Conservation (phyloP, 768 basidiomycete species). For the Rhodotorula babjevae region DNA sequence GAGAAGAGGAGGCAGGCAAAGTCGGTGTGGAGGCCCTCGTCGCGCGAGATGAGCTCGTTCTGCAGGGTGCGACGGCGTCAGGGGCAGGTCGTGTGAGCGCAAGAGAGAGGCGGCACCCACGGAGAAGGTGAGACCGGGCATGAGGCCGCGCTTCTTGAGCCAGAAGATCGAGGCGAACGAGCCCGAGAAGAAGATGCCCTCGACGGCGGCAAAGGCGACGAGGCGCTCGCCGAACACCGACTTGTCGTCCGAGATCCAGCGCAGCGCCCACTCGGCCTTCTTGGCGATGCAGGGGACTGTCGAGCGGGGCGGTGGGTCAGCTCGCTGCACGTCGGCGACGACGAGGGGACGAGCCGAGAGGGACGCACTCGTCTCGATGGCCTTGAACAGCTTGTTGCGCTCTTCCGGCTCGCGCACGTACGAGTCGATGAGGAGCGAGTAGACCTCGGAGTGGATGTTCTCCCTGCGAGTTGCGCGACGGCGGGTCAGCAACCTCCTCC, state of each 20-base stretch:
- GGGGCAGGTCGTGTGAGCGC: neutral
- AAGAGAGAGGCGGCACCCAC: slow-evolving; percentile 57
- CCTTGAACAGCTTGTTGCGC: slow-evolving; percentile 79
- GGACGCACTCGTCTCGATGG: slow-evolving; percentile 66
- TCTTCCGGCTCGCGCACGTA: slow-evolving; percentile 76
- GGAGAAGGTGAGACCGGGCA: slow-evolving; percentile 91
- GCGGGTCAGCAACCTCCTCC: neutral
- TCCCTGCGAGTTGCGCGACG: slow-evolving; percentile 50
- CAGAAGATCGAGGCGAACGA: slow-evolving; percentile 91
- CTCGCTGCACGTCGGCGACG: no score
- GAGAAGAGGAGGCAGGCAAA: slow-evolving; percentile 84
- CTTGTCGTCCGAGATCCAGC: slow-evolving; percentile 74
- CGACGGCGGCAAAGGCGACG: slow-evolving; percentile 90
- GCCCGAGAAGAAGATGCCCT: slow-evolving; percentile 89
- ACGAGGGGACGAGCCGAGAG: no score
- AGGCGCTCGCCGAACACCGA: slow-evolving; percentile 82
- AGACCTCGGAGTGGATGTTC: slow-evolving; percentile 92
- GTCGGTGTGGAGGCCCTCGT: slow-evolving; percentile 94
- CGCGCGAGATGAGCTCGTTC: slow-evolving; percentile 63
- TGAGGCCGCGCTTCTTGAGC: slow-evolving; percentile 90
- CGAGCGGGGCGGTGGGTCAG: neutral
- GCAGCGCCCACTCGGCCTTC: slow-evolving; percentile 90
- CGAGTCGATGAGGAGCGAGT: slow-evolving; percentile 85
- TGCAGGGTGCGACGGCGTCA: neutral
- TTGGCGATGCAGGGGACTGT: slow-evolving; percentile 73